Percentiles rank a stretch among this genome's conserved stretches.
Evolutionary conservation across 2,329 filamentous ascomycete genomes (phyloP).

Genomic region (Fusarium phyllophilum): DNA sequence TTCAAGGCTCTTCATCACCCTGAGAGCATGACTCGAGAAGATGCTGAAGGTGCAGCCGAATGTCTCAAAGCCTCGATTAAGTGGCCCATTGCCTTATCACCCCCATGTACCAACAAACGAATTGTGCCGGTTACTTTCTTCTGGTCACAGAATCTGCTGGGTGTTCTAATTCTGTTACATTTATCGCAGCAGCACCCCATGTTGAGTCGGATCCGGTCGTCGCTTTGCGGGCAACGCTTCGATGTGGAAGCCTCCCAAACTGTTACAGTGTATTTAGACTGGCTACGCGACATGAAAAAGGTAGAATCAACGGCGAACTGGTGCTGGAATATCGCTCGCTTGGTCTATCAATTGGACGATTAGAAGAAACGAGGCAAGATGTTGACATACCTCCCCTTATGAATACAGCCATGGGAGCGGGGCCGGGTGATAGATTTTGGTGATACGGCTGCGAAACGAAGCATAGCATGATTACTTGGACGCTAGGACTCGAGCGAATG

Average conservation of each 20-base stretch:
- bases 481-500: not conserved
- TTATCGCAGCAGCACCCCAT: constrained; percentile 63
- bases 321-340: constrained; percentile 63
- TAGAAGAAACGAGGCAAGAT: not conserved
- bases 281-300: constrained; percentile 66
- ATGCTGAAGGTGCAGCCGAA: constrained; percentile 64
- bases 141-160: constrained; percentile 71
- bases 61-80: constrained; percentile 67
- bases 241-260: constrained; percentile 62
- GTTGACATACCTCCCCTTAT: not conserved
- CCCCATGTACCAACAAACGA: constrained; percentile 66
- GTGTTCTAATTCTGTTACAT: constrained; percentile 66
- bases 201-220: constrained; percentile 59
- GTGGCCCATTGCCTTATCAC: constrained; percentile 69
- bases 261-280: constrained; percentile 64
- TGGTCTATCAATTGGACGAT: constrained; percentile 55
- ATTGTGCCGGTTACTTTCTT: constrained; percentile 68
- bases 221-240: constrained; percentile 59
- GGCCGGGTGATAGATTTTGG: not conserved
- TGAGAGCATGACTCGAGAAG: constrained; percentile 62
- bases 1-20: constrained; percentile 70
- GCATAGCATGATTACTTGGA: constrained; percentile 10
- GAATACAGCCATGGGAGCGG: not conserved
- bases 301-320: constrained; percentile 65
- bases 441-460: constrained; percentile 1